phyloP scores from a whole-genome alignment of 2,329 filamentous ascomycete genomes.

The Zymoseptoria pseudotritici region DNA sequence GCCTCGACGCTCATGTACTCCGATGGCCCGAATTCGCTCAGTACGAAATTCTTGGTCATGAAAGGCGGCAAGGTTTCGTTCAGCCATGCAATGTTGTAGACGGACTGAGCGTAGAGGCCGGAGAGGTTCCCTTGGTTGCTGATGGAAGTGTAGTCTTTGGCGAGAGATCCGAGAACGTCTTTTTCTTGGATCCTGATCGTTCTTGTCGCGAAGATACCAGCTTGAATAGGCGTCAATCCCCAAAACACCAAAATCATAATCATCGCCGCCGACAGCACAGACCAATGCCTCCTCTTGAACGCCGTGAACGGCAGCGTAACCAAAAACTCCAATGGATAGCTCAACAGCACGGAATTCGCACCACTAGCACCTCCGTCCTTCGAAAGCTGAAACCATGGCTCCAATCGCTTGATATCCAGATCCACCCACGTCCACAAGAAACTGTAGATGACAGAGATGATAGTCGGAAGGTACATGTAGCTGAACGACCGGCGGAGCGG shows the following conservation, averaged over 20 bases:
- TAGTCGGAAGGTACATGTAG: conserved; percentile 49
- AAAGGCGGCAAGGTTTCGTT: conserved; percentile 40
- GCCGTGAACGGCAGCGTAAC: conserved; percentile 39
- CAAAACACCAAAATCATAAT: conserved; percentile 48
- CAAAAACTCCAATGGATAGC: conserved; percentile 48
- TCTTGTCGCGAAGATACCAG: conserved; percentile 44
- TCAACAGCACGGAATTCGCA: conserved; percentile 42
- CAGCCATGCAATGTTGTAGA: conserved; percentile 43
- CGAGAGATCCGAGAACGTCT: conserved; percentile 2
- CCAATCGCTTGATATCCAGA: conserved; percentile 50
- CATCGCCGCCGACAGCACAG: conserved; percentile 42
- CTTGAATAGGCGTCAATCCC: conserved; percentile 49
- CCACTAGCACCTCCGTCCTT: conserved; percentile 38
- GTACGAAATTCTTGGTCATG: conserved; percentile 36
- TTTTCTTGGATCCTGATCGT: neutral
- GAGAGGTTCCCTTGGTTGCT: conserved; percentile 30
- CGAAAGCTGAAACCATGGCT: conserved; percentile 54
- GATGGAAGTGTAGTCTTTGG: conserved; percentile 24
- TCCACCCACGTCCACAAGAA: conserved; percentile 55
- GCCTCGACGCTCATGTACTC: neutral
- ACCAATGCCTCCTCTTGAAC: conserved; percentile 40
- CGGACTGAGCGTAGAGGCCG: conserved; percentile 36
- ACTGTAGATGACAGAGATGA: conserved; percentile 49
- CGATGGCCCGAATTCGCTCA: conserved; percentile 37
- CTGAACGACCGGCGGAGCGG: conserved; percentile 31